Base-by-base conservation (phyloP, 176 grass and related monocot species). In the Paspalum notatum region DNA sequence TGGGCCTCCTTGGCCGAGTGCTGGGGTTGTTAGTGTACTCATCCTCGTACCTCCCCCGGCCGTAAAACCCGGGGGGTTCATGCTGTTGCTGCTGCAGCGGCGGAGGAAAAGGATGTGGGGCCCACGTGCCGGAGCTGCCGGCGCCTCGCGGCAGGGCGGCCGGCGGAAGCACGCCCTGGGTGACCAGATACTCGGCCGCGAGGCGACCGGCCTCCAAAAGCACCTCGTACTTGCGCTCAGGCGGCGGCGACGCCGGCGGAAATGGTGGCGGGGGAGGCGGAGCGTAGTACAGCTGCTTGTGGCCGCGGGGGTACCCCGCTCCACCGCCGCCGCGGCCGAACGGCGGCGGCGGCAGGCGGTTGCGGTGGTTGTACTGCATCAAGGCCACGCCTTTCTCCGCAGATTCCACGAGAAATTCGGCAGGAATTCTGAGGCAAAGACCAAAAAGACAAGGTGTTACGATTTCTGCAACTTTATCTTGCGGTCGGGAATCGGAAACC, bases 131-230 rank as follows among this genome's bases (percentile, higher is more conserved):
- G 18, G 76, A 60, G 46, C 71, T 22, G 41, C 84, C 68, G 71
- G 73, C 71, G 46, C 79, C 70, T 45, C 86, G 82, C 24, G 83
- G 92, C 44, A 94, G 81, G 21, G 78, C 81, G 54, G 56, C 84
- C 7, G 88, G 80, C n/a, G 92, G 90, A 24, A 98, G 90, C 82
- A 87, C 92, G 18, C 95, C 95, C 67, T 85, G 88, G 15, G 88
- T 59, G 27, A 98, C 92, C 78, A 98, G 52, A 79, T 98, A 94
- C 81, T 98, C 95, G 9, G 95, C 85, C 9, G 95, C 95, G n/a
- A 98, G 95, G 41, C 95, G 95, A 20, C 95, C 92, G 12, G 95
- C 95, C 74, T 94, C 95, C 71, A 94, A 90, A n/a, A 98, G 77
- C 75, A 98, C 87, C 52, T 94, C 95, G 27, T 82, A 74, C 81